These are phyloP conservation scores for Phytophthora quininea DNA, from an alignment of 352 stramenopile species.

Conservation along the genomic window DNA sequence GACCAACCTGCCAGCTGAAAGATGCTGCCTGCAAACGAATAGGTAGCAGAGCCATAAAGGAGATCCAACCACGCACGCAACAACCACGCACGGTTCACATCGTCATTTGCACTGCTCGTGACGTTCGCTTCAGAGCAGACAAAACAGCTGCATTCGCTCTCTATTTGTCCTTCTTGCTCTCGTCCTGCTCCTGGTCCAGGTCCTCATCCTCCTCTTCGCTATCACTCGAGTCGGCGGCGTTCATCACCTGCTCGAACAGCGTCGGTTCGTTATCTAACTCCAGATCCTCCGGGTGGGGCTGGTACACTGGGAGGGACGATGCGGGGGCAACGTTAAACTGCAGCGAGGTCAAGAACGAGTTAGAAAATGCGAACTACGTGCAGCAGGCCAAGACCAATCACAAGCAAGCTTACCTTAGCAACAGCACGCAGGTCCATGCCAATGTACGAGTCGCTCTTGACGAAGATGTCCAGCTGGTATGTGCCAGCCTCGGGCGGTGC, in stretches of 20 bases:
- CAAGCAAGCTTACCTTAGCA: conserved; percentile 69
- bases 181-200: conserved; percentile 45
- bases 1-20: conserved; percentile 6
- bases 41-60: conserved; percentile 7
- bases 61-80: conserved; percentile 12
- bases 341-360: conserved; percentile 19
- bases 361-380: not conserved
- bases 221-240: conserved; percentile 85
- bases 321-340: conserved; percentile 95
- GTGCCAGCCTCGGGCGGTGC: conserved; percentile 92
- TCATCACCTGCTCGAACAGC: conserved; percentile 98
- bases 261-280: conserved; percentile 99
- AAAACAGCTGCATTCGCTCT: conserved; percentile 38
- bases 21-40: not conserved
- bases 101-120: conserved; percentile 22
- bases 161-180: conserved; percentile 77
- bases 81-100: conserved; percentile 29
- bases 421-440: conserved; percentile 94
- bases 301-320: conserved; percentile 93
- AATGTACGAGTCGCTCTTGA: conserved; percentile 98
- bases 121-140: conserved; percentile 35
- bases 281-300: conserved; percentile 97
- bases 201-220: conserved; percentile 85
- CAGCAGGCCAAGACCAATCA: not conserved
- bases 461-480: conserved; percentile 97